Percentiles rank a stretch among this genome's conserved stretches.
These are phyloP conservation scores for Usnea hakonensis DNA, from an alignment of 495 filamentous ascomycete species.

Conservation along the genomic window DNA sequence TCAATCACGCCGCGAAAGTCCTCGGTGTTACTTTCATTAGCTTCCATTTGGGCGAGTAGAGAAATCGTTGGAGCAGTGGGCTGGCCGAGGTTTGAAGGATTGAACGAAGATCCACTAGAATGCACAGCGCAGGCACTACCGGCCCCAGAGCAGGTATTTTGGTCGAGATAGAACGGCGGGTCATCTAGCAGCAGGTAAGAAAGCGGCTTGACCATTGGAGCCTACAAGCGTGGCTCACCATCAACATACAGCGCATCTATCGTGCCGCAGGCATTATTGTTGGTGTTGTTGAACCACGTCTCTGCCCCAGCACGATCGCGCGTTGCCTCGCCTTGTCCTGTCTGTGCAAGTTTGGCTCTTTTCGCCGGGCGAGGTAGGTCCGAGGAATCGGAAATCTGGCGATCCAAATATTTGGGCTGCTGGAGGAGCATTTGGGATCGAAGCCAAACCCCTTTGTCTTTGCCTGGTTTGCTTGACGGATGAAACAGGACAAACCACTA, in stretches of 20 bases:
- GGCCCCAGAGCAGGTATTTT: constrained; percentile 40
- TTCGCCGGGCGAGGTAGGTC: background rate
- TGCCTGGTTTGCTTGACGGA: background rate
- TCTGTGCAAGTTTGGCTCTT: background rate
- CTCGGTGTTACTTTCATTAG: constrained; percentile 46
- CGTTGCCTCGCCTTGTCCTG: background rate
- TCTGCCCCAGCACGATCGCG: constrained; percentile 15
- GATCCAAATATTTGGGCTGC: background rate
- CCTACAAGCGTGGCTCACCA: constrained; percentile 2
- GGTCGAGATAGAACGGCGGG: constrained; percentile 44
- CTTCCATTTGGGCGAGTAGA: constrained; percentile 25
- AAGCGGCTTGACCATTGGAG: background rate
- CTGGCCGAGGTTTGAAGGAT: constrained; percentile 22
- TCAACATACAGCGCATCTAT: constrained; percentile 19
- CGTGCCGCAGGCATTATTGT: constrained; percentile 21
- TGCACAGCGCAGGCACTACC: constrained; percentile 18
- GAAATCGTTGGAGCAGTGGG: constrained; percentile 19
- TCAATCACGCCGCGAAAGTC: constrained; percentile 63
- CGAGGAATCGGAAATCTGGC: background rate
- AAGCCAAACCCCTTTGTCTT: background rate
- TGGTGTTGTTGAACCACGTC: constrained; percentile 29
- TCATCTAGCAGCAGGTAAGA: constrained; percentile 32
- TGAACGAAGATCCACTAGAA: constrained; percentile 1
- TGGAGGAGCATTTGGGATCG: background rate
- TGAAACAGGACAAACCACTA: background rate